phyloP scores from a whole-genome alignment of 176 grass and related monocot genomes.

The Carex myosuroides region DNA sequence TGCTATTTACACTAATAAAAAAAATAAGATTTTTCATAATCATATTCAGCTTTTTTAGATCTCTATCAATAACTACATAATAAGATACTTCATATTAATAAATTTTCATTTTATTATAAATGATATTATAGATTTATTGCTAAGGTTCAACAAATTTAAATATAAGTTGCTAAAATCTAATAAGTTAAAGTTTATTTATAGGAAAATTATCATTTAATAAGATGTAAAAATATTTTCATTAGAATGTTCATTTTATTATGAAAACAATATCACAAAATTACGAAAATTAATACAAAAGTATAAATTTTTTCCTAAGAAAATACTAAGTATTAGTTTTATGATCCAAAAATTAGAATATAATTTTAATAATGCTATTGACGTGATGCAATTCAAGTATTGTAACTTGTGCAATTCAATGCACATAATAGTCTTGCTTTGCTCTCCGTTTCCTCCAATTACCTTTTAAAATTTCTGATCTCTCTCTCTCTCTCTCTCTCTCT shows the following conservation, averaged over 20 bases:
- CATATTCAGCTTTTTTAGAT: not conserved
- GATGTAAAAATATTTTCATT: not conserved
- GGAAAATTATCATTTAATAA: not conserved
- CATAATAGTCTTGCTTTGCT: not conserved
- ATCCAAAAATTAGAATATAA: not conserved
- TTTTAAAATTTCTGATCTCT: constrained; percentile 7
- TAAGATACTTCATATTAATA: not conserved
- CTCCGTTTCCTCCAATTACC: not conserved
- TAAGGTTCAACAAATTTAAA: not conserved
- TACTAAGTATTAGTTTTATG: not conserved
- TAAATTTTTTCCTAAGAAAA: not conserved
- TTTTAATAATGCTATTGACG: not conserved
- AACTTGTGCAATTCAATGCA: not conserved
- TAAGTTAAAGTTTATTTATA: not conserved
- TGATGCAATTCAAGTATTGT: not conserved
- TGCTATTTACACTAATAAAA: not conserved
- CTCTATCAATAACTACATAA: not conserved
- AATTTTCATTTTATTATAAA: not conserved
- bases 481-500: constrained; percentile 10
- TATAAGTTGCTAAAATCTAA: not conserved
- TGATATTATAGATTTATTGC: not conserved
- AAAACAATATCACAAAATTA: not conserved
- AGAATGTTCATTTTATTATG: not conserved
- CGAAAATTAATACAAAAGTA: not conserved
- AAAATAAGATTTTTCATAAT: not conserved